Evolutionary conservation across 1,139 yeast genomes (phyloP).

Genomic region (Suhomyces bokatorum): DNA sequence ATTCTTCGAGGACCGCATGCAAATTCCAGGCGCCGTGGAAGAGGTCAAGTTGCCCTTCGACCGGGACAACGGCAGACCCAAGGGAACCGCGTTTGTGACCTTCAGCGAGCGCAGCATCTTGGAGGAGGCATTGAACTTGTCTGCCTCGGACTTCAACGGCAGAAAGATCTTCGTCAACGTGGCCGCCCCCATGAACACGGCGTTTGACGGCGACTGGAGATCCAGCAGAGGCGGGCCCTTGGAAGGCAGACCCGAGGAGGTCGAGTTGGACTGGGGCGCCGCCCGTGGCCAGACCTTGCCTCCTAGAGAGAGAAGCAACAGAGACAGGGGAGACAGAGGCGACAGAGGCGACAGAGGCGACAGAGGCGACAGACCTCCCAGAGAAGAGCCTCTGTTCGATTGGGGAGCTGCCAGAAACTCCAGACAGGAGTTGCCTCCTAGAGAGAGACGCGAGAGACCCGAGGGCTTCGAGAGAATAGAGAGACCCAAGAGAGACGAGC

Average conservation of each 20-base stretch:
- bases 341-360: constrained; percentile 24
- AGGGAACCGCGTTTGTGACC: constrained; percentile 88
- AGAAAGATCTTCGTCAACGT: constrained; percentile 83
- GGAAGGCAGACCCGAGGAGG: constrained; percentile 25
- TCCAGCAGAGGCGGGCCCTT: constrained; percentile 42
- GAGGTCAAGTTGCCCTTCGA: constrained; percentile 76
- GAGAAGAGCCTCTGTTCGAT: constrained; percentile 43
- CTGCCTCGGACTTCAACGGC: constrained; percentile 65
- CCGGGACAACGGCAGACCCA: constrained; percentile 59
- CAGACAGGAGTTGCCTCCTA: constrained; percentile 36
- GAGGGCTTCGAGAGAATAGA: constrained; percentile 24
- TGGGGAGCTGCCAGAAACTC: constrained; percentile 55
- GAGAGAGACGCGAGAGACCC: constrained; percentile 40
- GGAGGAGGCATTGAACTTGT: constrained; percentile 67
- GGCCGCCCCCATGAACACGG: constrained; percentile 78
- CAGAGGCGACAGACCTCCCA: constrained; percentile 28
- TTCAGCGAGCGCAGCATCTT: constrained; percentile 65
- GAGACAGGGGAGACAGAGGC: too few relatives aligned
- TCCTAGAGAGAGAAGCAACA: constrained; percentile 40
- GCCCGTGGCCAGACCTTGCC: constrained; percentile 42
- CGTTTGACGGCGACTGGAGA: constrained; percentile 50
- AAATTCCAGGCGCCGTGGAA: constrained; percentile 46
- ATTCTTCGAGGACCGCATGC: constrained; percentile 68
- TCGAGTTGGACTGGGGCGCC: constrained; percentile 34
- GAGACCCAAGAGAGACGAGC: constrained; percentile 31